phyloP scores from a whole-genome alignment of 768 basidiomycete genomes.

The Clathrus columnatus region DNA sequence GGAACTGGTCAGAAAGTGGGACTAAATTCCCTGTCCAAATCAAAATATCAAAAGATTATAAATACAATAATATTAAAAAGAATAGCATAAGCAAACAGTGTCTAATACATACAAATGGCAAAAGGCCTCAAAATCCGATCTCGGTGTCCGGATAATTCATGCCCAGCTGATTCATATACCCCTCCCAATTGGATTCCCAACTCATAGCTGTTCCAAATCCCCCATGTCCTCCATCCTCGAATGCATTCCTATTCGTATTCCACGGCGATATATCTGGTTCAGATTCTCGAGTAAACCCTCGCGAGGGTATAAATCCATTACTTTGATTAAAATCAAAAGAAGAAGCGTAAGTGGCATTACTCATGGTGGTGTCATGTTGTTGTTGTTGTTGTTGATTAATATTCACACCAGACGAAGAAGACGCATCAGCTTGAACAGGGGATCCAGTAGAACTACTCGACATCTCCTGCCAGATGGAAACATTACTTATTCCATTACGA shows the following conservation, averaged over 20 bases:
- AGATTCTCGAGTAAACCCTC: neutral
- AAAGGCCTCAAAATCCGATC: neutral
- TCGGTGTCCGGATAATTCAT: slow-evolving; percentile 2
- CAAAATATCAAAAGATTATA: neutral
- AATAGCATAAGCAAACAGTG: no score
- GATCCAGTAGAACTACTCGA: neutral
- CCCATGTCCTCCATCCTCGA: slow-evolving; percentile 3
- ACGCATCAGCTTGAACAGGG: neutral
- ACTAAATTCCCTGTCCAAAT: neutral
- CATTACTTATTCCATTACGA: neutral
- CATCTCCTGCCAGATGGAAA: neutral
- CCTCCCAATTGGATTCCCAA: slow-evolving; percentile 10
- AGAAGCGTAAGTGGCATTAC: neutral
- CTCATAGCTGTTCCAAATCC: slow-evolving; percentile 7
- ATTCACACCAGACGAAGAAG: neutral
- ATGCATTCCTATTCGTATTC: neutral
- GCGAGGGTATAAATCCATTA: neutral
- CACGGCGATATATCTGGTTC: neutral
- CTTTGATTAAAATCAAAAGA: neutral
- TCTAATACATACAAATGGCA: neutral
- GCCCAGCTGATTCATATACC: slow-evolving; percentile 6
- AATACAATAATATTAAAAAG: neutral
- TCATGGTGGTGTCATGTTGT: no score
- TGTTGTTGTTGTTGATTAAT: no score
- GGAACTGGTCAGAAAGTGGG: neutral